A percentile compares a stretch with the other conserved stretches of the same genome.
Evolutionary conservation across 805 yeast species (phyloP).

Genomic region (Candida ascalaphidarum): DNA sequence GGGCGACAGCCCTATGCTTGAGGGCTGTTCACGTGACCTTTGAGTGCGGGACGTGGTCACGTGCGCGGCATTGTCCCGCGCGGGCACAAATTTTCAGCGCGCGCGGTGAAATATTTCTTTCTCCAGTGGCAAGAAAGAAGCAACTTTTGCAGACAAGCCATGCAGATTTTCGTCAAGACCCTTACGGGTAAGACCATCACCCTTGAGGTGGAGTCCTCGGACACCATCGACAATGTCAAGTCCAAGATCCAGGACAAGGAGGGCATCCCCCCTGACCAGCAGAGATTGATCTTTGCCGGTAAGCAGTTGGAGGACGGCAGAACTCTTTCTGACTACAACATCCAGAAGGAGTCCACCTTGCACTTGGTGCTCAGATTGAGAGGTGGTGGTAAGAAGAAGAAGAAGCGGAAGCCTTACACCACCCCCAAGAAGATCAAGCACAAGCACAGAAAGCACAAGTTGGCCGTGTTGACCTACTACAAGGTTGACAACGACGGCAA

Average conservation of each 20-base stretch:
- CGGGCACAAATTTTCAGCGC: background rate
- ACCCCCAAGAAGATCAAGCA: constrained; percentile 99
- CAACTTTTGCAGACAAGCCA: constrained; percentile 37
- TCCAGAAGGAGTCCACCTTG: constrained; percentile 97
- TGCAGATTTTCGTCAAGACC: constrained; percentile 99
- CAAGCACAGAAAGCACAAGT: constrained; percentile 99
- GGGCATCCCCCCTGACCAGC: constrained; percentile 99
- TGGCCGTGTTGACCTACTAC: constrained; percentile 99
- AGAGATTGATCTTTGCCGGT: constrained; percentile 99
- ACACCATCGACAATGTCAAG: constrained; percentile 98
- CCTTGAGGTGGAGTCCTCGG: constrained; percentile 97
- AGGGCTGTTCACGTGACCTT: no score
- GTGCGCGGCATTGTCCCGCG: no score
- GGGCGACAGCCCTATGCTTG: no score
- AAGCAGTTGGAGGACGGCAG: constrained; percentile 99
- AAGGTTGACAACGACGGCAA: constrained; percentile 98
- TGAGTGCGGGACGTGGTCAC: no score
- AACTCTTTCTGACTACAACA: constrained; percentile 98
- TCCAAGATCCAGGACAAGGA: constrained; percentile 98
- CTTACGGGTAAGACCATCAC: constrained; percentile 99
- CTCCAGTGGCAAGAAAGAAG: constrained; percentile 40
- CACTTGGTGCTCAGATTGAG: constrained; percentile 95
- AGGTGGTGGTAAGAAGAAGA: constrained; percentile 94
- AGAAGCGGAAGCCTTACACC: constrained; percentile 99
- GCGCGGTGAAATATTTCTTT: no score